phyloP scores from a whole-genome alignment of 1,139 yeast genomes.

The Blastobotrys illinoisensis region DNA sequence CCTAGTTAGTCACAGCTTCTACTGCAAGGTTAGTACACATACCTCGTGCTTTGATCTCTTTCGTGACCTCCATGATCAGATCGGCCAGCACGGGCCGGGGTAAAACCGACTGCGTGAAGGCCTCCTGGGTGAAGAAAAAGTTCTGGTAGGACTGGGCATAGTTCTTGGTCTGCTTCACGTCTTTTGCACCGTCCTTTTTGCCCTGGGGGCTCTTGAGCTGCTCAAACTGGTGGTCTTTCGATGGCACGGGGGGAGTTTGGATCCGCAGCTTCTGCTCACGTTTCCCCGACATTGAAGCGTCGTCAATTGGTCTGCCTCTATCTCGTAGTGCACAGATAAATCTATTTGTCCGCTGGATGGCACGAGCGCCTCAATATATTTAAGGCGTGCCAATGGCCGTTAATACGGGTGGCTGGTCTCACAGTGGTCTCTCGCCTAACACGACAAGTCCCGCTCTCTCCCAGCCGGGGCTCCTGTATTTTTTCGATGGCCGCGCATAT shows the following conservation, averaged over 20 bases:
- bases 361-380: not conserved
- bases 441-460: not conserved
- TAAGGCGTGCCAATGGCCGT: not conserved
- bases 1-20: not conserved
- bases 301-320: not conserved
- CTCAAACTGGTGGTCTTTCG: not conserved
- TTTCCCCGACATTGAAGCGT: not conserved
- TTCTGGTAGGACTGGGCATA: constrained; percentile 13
- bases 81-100: constrained; percentile 29
- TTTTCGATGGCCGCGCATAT: not conserved
- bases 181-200: not conserved
- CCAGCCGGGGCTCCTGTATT: not conserved
- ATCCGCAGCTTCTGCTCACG: not conserved
- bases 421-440: not conserved
- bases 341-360: not conserved
- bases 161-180: not conserved
- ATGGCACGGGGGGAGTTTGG: not conserved
- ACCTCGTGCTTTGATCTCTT: constrained; percentile 32
- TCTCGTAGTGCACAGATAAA: not conserved
- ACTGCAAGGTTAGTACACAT: constrained; percentile 9
- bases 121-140: constrained; percentile 26
- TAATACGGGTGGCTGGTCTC: not conserved
- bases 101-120: constrained; percentile 20
- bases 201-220: not conserved
- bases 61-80: constrained; percentile 27